These are phyloP conservation scores for Hortiboletus campestris DNA, from an alignment of 768 basidiomycete genomes.

Conservation along the genomic window DNA sequence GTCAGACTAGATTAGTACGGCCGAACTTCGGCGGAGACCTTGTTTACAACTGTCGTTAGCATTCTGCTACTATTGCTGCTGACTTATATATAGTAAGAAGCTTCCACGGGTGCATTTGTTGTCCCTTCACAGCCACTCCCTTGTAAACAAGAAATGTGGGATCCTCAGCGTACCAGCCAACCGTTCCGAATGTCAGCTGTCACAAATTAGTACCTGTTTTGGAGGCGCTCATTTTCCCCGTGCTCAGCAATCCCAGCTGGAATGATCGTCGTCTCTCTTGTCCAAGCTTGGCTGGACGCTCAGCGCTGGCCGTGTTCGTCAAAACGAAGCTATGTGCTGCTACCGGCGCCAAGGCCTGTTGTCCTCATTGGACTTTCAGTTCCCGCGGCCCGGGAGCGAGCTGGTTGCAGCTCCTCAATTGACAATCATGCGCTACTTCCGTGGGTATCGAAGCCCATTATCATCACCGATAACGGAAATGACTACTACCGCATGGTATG, in stretches of 20 bases:
- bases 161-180: background rate
- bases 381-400: background rate
- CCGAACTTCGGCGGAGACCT: no score
- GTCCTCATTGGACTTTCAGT: background rate
- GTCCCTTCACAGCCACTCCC: no score
- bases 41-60: no score
- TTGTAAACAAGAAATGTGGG: no score
- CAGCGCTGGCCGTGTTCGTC: constrained; percentile 1
- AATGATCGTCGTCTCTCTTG: constrained; percentile 7
- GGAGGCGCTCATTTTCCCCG: background rate
- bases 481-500: constrained; percentile 12
- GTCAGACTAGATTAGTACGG: no score
- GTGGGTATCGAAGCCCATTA: background rate
- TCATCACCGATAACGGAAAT: constrained; percentile 29
- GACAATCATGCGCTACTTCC: background rate
- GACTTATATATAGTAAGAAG: no score
- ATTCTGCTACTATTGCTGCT: no score
- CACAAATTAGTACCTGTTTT: background rate
- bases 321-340: background rate
- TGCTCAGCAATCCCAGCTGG: background rate
- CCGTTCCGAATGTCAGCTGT: background rate
- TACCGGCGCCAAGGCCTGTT: constrained; percentile 4
- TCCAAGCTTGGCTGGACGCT: background rate
- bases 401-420: background rate
- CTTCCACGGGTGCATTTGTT: no score